phyloP scores from a whole-genome alignment of 371 early-diverging fungal species.

The Cokeromyces recurvatus region DNA sequence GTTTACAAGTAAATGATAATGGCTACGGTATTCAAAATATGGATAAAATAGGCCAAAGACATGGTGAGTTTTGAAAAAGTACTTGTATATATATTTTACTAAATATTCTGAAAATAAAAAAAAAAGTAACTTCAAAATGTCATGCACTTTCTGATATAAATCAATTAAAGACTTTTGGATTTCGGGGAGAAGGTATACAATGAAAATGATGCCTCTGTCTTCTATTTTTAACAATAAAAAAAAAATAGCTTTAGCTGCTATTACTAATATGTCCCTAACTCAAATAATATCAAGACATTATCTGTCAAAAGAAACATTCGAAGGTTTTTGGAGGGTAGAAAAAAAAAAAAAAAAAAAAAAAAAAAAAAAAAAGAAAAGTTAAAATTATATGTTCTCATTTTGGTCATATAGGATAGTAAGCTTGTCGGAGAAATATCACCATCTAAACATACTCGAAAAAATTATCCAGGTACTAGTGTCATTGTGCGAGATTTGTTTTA shows the following conservation, averaged over 20 bases:
- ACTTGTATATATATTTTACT: too few relatives aligned
- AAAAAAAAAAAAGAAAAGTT: too few relatives aligned
- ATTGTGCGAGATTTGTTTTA: slow-evolving; percentile 63
- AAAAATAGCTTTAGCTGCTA: slow-evolving; percentile 50
- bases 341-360: too few relatives aligned
- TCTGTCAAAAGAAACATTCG: slow-evolving; percentile 29
- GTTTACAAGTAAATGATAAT: slow-evolving; percentile 60
- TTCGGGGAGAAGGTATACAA: slow-evolving; percentile 62
- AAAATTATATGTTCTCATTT: too few relatives aligned
- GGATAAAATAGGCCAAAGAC: slow-evolving; percentile 44
- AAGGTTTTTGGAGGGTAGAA: slow-evolving; percentile 55
- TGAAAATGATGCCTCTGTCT: background rate
- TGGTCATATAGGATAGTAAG: slow-evolving; percentile 52
- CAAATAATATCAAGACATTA: slow-evolving; percentile 53
- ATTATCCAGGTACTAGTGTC: slow-evolving; percentile 56
- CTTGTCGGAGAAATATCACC: slow-evolving; percentile 28
- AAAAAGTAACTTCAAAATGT: slow-evolving; percentile 54
- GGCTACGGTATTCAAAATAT: slow-evolving; percentile 58
- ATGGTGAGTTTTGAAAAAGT: slow-evolving; percentile 34
- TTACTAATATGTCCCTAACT: slow-evolving; percentile 49
- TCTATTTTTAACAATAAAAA: background rate
- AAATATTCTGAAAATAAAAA: too few relatives aligned
- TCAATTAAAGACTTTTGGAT: slow-evolving; percentile 55
- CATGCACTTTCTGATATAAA: slow-evolving; percentile 38
- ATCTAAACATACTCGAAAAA: slow-evolving; percentile 22